phyloP scores from a whole-genome alignment of 148 eudicot genomes.

The Nepenthes gracilis region DNA sequence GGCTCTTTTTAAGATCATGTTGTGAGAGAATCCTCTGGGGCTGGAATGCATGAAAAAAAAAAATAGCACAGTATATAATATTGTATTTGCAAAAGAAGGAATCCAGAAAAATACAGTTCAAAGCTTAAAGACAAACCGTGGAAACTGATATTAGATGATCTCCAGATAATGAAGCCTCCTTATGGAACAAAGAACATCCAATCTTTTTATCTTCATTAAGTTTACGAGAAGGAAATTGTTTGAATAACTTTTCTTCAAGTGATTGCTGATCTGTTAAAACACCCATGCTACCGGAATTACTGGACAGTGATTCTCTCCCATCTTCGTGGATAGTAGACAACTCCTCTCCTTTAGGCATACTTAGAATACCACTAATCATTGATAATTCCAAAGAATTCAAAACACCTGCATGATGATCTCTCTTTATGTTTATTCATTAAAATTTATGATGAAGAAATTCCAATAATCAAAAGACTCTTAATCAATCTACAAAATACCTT shows the following conservation, averaged over 20 bases:
- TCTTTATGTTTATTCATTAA: constrained; percentile 1
- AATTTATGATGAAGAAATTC: neutral
- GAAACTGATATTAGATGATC: constrained; percentile 3
- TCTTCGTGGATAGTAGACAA: constrained; percentile 38
- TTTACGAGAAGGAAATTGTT: constrained; percentile 13
- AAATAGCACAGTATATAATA: neutral
- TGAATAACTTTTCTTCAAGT: constrained; percentile 16
- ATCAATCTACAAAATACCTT: constrained; percentile 34
- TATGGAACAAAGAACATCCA: constrained; percentile 9
- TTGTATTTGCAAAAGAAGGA: neutral
- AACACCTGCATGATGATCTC: constrained; percentile 46
- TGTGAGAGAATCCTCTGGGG: constrained; percentile 19
- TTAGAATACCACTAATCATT: constrained; percentile 42
- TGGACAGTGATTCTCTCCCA: constrained; percentile 11
- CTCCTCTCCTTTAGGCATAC: constrained; percentile 22
- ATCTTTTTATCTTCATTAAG: constrained; percentile 12
- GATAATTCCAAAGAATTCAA: constrained; percentile 66
- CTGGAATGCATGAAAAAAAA: neutral
- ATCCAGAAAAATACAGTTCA: neutral
- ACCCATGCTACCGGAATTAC: constrained; percentile 8
- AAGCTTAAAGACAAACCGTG: constrained; percentile 13
- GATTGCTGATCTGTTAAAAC: constrained; percentile 16
- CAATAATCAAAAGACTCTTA: neutral
- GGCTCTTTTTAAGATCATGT: constrained; percentile 18
- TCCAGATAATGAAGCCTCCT: constrained; percentile 3